These are phyloP conservation scores for Nicotiana otophora DNA, from an alignment of 257 asterid genomes.

Conservation along the genomic window DNA sequence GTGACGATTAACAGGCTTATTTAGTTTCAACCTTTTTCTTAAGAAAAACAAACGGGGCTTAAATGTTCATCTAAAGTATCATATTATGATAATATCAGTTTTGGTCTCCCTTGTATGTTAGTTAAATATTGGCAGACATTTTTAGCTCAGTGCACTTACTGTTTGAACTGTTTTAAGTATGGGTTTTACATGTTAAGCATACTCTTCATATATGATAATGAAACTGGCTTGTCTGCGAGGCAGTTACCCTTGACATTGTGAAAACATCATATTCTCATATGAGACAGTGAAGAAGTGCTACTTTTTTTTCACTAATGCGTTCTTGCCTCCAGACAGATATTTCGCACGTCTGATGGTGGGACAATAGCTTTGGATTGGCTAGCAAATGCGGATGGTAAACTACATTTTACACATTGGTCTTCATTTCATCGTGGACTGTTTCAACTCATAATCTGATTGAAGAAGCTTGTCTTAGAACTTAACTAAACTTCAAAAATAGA, in stretches of 20 bases:
- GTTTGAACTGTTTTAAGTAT: too few species aligned
- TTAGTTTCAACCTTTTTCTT: background rate
- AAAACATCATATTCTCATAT: background rate
- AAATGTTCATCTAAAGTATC: too few species aligned
- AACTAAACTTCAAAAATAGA: too few species aligned
- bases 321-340: slow-evolving; percentile 54
- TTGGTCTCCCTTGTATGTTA: too few species aligned
- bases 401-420: background rate
- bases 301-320: slow-evolving; percentile 17
- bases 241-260: background rate
- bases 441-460: background rate
- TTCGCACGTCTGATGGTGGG: slow-evolving; percentile 67
- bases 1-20: slow-evolving; percentile 26
- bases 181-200: too few species aligned
- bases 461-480: background rate
- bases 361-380: slow-evolving; percentile 88
- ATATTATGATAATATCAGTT: too few species aligned
- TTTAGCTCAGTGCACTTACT: too few species aligned
- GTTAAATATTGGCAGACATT: too few species aligned
- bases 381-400: slow-evolving; percentile 45
- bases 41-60: too few species aligned
- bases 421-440: background rate
- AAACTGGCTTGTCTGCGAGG: background rate
- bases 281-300: background rate
- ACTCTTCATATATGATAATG: background rate